Evolutionary conservation across 192 early-diverging fungal species (phyloP).

Genomic region (Coemansia sp.): DNA sequence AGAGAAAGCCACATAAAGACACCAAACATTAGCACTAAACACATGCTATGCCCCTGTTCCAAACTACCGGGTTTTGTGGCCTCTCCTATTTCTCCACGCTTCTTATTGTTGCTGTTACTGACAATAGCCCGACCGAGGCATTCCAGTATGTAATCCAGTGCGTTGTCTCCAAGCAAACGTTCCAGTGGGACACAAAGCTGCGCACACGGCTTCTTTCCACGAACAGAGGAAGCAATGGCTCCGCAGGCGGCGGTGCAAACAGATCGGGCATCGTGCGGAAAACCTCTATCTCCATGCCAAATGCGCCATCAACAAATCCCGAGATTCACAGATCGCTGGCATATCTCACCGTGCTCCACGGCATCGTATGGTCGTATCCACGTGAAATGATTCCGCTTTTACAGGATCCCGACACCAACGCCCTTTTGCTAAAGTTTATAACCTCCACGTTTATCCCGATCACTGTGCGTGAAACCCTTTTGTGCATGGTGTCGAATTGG

Average conservation of each 20-base stretch:
- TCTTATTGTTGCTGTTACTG: background rate
- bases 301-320: constrained; percentile 2
- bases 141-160: constrained; percentile 41
- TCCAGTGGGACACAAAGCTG: constrained; percentile 24
- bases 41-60: background rate
- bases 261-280: background rate
- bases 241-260: background rate
- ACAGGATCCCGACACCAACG: constrained; percentile 23
- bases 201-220: constrained; percentile 30
- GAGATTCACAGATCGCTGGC: constrained; percentile 25
- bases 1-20: background rate
- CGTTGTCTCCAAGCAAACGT: constrained; percentile 15
- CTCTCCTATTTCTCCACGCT: constrained; percentile 1
- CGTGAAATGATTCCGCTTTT: constrained; percentile 36
- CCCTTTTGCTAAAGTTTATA: constrained; percentile 26
- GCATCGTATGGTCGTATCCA: constrained; percentile 47
- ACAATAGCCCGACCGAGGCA: constrained; percentile 30
- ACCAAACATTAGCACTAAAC: background rate
- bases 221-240: constrained; percentile 7
- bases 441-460: constrained; percentile 28
- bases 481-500: constrained; percentile 54
- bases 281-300: background rate
- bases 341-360: constrained; percentile 44
- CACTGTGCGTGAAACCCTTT: constrained; percentile 43
- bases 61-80: background rate